Evolutionary conservation across 441 rosid genomes (phyloP), one percentile per base, ranked within the genome.

Genomic region (Omphalea diandra): DNA sequence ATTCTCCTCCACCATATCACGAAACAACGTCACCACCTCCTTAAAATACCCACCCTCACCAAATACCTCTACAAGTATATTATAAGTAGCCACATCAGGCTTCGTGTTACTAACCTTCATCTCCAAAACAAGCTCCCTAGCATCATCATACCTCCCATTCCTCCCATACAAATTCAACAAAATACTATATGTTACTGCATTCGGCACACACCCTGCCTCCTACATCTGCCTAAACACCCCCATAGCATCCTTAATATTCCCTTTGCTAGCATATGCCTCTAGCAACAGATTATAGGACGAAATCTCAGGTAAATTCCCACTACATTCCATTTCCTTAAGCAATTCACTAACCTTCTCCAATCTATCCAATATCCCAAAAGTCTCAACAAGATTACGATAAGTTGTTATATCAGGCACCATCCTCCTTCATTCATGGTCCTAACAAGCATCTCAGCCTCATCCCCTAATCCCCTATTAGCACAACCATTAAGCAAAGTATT

Each of bases 1-100:
- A 73, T 86, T 89, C 82, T 94, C 99, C 81, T 94, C 99, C 65
- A 87, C 86, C 97, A 94, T 90, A 79, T 94, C 97, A 80, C 83
- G 87, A 83, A 91, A 94, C 84, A 94, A 83, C 63, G 97, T 89
- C 32, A 94, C 94, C 63, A 90, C 97, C 91, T 94, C 97, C 87
- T 92, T 88, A 71, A 90, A 92, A 82, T 91, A 94, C 74, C 98
- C 99, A 77, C 98, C 98, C 80, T 94, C 94, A 55, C 96, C 97
- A 65, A 94, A 94, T 32, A 90, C 98, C 67, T 89, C 85, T 11
- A 92, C 84, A 79, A 94, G 77, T 74, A 90, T 84, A 75, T 90
- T 94, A 77, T 94, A 94, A 0, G 97, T 94, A 69, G 84, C 87
- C 5, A 90, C 93, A 83, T 92, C 94, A 0, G 99, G 96, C 78